phyloP scores from a whole-genome alignment of 2,329 filamentous ascomycete genomes.

The Ophiostoma quercus region DNA sequence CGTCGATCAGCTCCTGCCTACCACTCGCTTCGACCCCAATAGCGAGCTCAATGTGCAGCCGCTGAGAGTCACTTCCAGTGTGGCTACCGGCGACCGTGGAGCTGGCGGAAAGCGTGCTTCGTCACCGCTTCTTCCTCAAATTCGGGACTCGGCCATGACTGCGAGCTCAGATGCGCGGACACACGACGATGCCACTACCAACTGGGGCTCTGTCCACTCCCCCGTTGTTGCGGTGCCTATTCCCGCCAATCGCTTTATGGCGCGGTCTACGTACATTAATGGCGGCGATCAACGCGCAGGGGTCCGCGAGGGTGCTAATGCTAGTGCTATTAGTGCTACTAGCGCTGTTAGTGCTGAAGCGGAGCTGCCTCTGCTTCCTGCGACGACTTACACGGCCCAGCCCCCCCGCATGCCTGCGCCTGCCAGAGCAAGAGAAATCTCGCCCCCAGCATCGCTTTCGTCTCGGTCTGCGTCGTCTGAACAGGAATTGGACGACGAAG shows the following conservation, averaged over 20 bases:
- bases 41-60: not conserved
- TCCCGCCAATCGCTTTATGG: constrained; percentile 39
- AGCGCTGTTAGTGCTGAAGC: not conserved
- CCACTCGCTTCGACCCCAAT: not conserved
- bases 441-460: constrained; percentile 13
- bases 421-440: not conserved
- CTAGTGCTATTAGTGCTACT: not conserved
- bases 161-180: constrained; percentile 35
- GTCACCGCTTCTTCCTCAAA: constrained; percentile 42
- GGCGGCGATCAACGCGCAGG: constrained; percentile 7
- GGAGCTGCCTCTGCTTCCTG: constrained; percentile 16
- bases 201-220: constrained; percentile 50
- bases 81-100: constrained; percentile 27
- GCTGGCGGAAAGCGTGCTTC: constrained; percentile 40
- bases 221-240: constrained; percentile 44
- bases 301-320: not conserved
- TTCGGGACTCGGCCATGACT: constrained; percentile 36
- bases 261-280: constrained; percentile 39
- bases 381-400: constrained; percentile 18
- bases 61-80: constrained; percentile 26
- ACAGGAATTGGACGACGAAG: not conserved
- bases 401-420: not conserved
- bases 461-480: constrained; percentile 11
- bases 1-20: constrained; percentile 29
- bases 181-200: constrained; percentile 41